phyloP scores from a whole-genome alignment of 345 rosid species.

The Gossypium longicalyx region DNA sequence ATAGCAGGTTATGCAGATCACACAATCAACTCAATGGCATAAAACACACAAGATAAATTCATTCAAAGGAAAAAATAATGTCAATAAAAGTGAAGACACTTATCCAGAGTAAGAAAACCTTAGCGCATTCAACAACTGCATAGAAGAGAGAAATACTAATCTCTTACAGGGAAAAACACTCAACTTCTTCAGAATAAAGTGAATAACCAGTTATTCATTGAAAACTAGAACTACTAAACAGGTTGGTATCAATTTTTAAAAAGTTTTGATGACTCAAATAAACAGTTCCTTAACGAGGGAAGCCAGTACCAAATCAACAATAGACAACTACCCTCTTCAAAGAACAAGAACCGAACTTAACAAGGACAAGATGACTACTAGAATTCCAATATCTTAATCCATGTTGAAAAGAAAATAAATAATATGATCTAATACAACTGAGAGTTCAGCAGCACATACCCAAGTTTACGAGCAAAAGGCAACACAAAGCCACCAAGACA shows the following conservation, averaged over 20 bases:
- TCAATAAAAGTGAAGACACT: background rate
- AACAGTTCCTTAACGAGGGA: background rate
- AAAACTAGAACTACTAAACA: background rate
- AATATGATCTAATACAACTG: background rate
- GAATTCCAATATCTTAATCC: background rate
- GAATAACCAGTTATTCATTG: background rate
- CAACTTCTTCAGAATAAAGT: background rate
- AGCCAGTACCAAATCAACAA: background rate
- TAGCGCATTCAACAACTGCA: background rate
- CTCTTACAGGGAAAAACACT: background rate
- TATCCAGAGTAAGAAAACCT: background rate
- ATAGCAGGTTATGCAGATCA: background rate
- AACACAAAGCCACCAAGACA: slow-evolving; percentile 98
- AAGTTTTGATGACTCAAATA: background rate
- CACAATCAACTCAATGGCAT: background rate
- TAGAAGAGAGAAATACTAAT: background rate
- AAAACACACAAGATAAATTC: slow-evolving; percentile 1
- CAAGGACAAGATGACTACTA: background rate
- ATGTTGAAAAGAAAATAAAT: background rate
- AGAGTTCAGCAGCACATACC: slow-evolving; percentile 40
- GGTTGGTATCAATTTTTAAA: background rate
- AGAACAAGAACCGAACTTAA: slow-evolving; percentile 1
- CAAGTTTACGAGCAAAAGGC: slow-evolving; percentile 89
- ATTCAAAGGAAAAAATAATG: background rate
- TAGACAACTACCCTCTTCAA: slow-evolving; percentile 1